phyloP scores from a whole-genome alignment of 371 early-diverging fungal genomes.

The Rhizopus delemar region DNA sequence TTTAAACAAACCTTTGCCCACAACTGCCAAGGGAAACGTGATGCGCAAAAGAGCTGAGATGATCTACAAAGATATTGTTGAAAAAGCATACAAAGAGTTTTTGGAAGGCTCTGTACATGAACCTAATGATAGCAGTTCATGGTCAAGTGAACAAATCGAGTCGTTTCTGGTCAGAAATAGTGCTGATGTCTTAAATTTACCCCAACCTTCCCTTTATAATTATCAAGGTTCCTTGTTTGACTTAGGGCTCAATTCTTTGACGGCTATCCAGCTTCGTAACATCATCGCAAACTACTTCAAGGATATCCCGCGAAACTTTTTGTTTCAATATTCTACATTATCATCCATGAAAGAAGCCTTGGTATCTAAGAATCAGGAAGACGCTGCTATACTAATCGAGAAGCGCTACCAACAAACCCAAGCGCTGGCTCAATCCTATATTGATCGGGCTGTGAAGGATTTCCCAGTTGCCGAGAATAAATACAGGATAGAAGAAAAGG shows the following conservation, averaged over 20 bases:
- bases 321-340: constrained; percentile 35
- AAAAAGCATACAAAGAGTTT: constrained; percentile 32
- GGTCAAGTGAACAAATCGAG: constrained; percentile 11
- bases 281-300: constrained; percentile 20
- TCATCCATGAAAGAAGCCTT: constrained; percentile 17
- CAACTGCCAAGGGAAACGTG: constrained; percentile 23
- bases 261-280: constrained; percentile 29
- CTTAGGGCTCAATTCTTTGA: constrained; percentile 29
- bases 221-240: constrained; percentile 26
- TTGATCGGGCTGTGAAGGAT: constrained; percentile 24
- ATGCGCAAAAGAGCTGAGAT: constrained; percentile 22
- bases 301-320: constrained; percentile 36
- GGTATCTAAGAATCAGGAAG: too few relatives aligned
- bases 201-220: constrained; percentile 10
- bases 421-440: constrained; percentile 20
- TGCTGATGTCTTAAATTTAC: constrained; percentile 13
- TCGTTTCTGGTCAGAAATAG: constrained; percentile 8
- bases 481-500: not conserved
- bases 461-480: constrained; percentile 3
- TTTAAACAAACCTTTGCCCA: constrained; percentile 11
- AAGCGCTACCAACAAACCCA: constrained; percentile 15
- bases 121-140: not conserved
- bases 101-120: constrained; percentile 10
- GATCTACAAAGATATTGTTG: constrained; percentile 24
- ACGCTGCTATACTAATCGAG: not conserved